These are phyloP conservation scores for Alternaria sp. DNA, from an alignment of 2,329 filamentous ascomycete species.

Conservation along the genomic window DNA sequence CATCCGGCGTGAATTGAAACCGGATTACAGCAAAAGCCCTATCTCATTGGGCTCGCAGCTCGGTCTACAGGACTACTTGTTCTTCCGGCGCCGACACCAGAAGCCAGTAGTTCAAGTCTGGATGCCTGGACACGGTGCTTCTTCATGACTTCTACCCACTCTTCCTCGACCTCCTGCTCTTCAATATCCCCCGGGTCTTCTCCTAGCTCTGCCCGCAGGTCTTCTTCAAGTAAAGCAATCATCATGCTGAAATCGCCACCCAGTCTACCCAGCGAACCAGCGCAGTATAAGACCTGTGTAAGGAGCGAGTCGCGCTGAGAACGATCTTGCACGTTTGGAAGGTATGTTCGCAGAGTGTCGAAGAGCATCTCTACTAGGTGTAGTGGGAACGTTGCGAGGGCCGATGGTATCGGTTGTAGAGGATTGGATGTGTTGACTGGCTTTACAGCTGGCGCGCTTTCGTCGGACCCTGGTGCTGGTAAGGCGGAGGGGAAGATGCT, in stretches of 20 bases:
- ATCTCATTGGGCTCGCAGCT: neutral
- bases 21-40: neutral
- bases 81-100: slow-evolving; percentile 48
- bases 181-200: slow-evolving; percentile 37
- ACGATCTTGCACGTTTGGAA: slow-evolving; percentile 82
- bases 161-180: slow-evolving; percentile 54
- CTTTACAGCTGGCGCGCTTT: slow-evolving; percentile 33
- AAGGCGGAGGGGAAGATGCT: slow-evolving; percentile 77
- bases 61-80: slow-evolving; percentile 23
- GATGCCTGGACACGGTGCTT: slow-evolving; percentile 86
- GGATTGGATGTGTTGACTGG: slow-evolving; percentile 36
- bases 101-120: slow-evolving; percentile 66
- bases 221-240: slow-evolving; percentile 68
- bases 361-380: slow-evolving; percentile 82
- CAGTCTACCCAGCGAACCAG: slow-evolving; percentile 84
- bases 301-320: slow-evolving; percentile 83
- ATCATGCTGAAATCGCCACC: slow-evolving; percentile 94
- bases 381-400: slow-evolving; percentile 82
- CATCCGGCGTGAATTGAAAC: neutral
- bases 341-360: slow-evolving; percentile 74
- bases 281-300: slow-evolving; percentile 92
- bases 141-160: slow-evolving; percentile 90
- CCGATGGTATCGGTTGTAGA: slow-evolving; percentile 69
- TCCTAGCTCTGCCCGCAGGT: slow-evolving; percentile 47
- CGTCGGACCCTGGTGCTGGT: slow-evolving; percentile 45